Evolutionary conservation across 2,329 filamentous ascomycete genomes (phyloP).

Genomic region (Zymoseptoria passerinii): DNA sequence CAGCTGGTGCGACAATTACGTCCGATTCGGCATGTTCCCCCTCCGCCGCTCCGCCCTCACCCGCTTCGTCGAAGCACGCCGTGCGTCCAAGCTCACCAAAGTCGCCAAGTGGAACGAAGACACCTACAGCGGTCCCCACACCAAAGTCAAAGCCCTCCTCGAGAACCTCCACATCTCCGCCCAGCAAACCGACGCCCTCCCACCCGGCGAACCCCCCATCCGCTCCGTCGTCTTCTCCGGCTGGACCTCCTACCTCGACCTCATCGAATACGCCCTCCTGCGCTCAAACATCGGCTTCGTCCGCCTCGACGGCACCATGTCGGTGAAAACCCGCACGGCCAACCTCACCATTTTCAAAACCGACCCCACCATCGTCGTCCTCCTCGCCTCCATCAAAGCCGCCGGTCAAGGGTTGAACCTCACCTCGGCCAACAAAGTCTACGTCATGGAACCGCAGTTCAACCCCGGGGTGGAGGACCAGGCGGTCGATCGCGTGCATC

Average conservation of each 20-base stretch:
- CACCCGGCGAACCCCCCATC: slow-evolving; percentile 59
- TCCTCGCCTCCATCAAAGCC: slow-evolving; percentile 85
- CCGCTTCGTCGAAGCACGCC: slow-evolving; percentile 45
- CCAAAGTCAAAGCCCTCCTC: slow-evolving; percentile 78
- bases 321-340: slow-evolving; percentile 60
- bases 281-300: slow-evolving; percentile 58
- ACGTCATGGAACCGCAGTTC: slow-evolving; percentile 97
- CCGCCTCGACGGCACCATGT: slow-evolving; percentile 88
- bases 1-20: slow-evolving; percentile 57
- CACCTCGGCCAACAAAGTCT: slow-evolving; percentile 76
- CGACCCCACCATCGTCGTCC: slow-evolving; percentile 62
- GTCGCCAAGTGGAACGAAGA: slow-evolving; percentile 53
- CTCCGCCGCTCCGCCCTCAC: slow-evolving; percentile 53
- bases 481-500: slow-evolving; percentile 86
- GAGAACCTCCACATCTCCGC: slow-evolving; percentile 61
- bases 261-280: slow-evolving; percentile 75
- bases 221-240: slow-evolving; percentile 83
- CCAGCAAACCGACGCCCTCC: slow-evolving; percentile 51
- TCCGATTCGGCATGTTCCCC: slow-evolving; percentile 57
- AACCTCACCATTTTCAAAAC: slow-evolving; percentile 73
- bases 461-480: slow-evolving; percentile 94
- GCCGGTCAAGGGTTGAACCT: slow-evolving; percentile 88
- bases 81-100: slow-evolving; percentile 23
- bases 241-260: slow-evolving; percentile 92
- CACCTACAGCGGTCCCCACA: slow-evolving; percentile 76